These are phyloP conservation scores for Talaromyces marneffei DNA, from an alignment of 2,329 filamentous ascomycete species.

Conservation along the genomic window DNA sequence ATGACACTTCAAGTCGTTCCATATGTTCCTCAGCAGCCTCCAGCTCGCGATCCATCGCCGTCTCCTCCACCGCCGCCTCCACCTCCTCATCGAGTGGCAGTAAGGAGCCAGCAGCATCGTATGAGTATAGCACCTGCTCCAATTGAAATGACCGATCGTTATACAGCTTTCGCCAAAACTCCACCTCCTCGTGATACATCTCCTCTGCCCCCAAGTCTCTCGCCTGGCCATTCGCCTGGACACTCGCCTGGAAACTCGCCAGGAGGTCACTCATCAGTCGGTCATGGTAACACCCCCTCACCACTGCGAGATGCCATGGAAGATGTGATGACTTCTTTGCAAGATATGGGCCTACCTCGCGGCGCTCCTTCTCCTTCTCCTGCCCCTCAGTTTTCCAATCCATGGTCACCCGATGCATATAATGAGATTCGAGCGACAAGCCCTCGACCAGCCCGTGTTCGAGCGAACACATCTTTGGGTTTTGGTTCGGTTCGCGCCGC, in stretches of 20 bases:
- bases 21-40: constrained; percentile 17
- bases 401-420: constrained; percentile 91
- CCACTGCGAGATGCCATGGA: constrained; percentile 94
- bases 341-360: constrained; percentile 69
- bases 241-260: constrained; percentile 12
- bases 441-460: constrained; percentile 33
- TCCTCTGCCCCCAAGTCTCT: not conserved
- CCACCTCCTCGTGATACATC: constrained; percentile 40
- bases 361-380: constrained; percentile 47
- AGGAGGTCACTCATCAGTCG: constrained; percentile 11
- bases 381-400: constrained; percentile 51
- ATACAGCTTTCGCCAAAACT: constrained; percentile 36
- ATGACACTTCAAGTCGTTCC: constrained; percentile 23
- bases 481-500: constrained; percentile 49
- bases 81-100: constrained; percentile 64
- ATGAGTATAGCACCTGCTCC: constrained; percentile 25
- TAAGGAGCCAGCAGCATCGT: constrained; percentile 36
- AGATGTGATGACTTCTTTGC: constrained; percentile 90
- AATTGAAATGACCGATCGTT: constrained; percentile 38
- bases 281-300: constrained; percentile 68
- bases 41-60: constrained; percentile 56
- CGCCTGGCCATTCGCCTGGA: constrained; percentile 6
- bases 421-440: constrained; percentile 44
- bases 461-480: constrained; percentile 70
- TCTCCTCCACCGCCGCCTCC: constrained; percentile 72